Evolutionary conservation across 176 grass and related monocot species (phyloP), one percentile per base, ranked within the genome.

Genomic region (Tillandsia fasciculata): DNA sequence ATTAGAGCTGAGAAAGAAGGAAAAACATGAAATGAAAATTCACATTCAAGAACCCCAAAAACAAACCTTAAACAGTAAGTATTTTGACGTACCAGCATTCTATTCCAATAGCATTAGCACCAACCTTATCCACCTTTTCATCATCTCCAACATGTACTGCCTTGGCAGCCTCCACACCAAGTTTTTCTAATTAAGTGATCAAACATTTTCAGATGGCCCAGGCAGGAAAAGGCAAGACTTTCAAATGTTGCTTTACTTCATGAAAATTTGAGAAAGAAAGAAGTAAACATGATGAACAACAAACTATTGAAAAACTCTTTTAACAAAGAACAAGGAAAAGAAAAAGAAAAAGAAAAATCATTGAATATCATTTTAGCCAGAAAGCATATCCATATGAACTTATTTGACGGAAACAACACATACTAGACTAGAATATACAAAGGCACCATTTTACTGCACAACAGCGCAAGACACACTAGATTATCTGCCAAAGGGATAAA

Each of bases 131-230:
- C 8, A 84, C 89, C 71, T 74, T 74, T 80, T 90, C 74, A 68
- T 97, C 93, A 77, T 97, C 93, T 74, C 93, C 89, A 23, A 97
- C 80, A 71, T 97, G 86, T 66, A 97, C 74, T 4, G 77, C 89
- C 48, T 77, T 87, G 65, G 71, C 64, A 27, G 84, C 80, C 53
- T 81, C 71, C 53, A 87, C 52, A 12, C 79, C 82, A 72, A 97
- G 89, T 85, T 81, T 73, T 73, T 92, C 93, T 92, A 33, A 56
- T 26, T 26, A 82, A 83, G 33, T 42, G 33, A 42, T 5, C 7
- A 42, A 6, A 79, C 2, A 13, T 72, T 79, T 52, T 20, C 2
- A 47, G 20, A 64, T 49, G 8, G 56, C 69, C 24, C 58, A 78
- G 24, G 52, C 51, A 72, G 50, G 14, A 59, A 18, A 59, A 59